A percentile compares a stretch with the other conserved stretches of the same genome.
phyloP scores from a whole-genome alignment of 2,329 filamentous ascomycete species.

The Fusarium citri region DNA sequence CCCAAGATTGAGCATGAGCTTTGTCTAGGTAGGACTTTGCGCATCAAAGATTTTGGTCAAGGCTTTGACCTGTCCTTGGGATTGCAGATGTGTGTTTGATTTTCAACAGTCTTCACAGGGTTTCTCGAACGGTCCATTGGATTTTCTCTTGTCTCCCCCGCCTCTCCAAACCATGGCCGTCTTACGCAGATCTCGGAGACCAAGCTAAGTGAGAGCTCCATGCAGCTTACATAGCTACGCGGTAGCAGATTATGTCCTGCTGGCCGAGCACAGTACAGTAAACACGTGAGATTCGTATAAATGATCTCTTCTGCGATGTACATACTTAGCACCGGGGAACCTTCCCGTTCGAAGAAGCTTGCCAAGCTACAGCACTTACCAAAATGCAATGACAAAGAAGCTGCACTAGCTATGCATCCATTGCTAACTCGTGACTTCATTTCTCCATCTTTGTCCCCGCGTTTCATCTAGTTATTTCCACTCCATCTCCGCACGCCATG shows the following conservation, averaged over 20 bases:
- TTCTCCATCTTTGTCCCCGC: constrained; percentile 26
- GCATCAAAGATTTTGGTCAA: constrained; percentile 17
- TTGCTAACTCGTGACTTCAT: constrained; percentile 34
- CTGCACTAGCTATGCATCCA: constrained; percentile 9
- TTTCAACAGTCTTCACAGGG: background rate
- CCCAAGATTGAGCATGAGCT: constrained; percentile 14
- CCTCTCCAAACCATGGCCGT: constrained; percentile 14
- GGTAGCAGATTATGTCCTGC: background rate
- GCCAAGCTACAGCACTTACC: background rate
- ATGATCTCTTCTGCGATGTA: background rate
- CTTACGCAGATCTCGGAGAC: constrained; percentile 20
- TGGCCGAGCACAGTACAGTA: background rate
- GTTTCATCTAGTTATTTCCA: constrained; percentile 20
- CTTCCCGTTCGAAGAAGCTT: constrained; percentile 6
- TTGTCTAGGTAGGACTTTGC: constrained; percentile 26
- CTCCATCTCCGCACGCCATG: background rate
- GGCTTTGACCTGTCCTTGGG: background rate
- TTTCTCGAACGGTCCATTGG: background rate
- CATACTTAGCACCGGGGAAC: background rate
- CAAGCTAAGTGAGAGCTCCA: constrained; percentile 17
- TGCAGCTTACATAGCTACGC: constrained; percentile 20
- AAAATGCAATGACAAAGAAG: background rate
- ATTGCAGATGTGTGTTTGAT: background rate
- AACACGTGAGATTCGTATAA: background rate
- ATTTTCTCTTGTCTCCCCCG: background rate